Evolutionary conservation across 164 flowering plant genomes (phyloP).

Genomic region (Aristolochia californica): DNA sequence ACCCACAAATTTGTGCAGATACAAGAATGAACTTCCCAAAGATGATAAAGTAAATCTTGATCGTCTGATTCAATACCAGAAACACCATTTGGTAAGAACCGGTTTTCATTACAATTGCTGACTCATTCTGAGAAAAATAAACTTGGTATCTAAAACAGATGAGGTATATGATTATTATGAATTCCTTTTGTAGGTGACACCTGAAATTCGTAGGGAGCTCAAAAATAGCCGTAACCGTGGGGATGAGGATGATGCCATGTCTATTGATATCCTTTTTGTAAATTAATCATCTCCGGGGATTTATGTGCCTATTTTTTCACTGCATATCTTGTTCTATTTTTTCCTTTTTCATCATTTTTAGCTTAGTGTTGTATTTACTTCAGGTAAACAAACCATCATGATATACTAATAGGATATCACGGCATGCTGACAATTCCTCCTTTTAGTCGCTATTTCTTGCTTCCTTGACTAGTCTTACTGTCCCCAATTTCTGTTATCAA

Average conservation of each 20-base stretch:
- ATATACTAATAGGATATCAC: too few species aligned
- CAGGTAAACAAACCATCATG: not conserved
- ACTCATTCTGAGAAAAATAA: too few species aligned
- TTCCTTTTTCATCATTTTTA: not conserved
- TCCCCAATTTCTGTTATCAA: constrained; percentile 51
- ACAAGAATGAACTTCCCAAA: constrained; percentile 62
- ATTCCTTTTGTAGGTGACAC: constrained; percentile 54
- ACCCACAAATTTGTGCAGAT: constrained; percentile 30
- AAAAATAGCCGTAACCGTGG: constrained; percentile 73
- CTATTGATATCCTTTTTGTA: constrained; percentile 57
- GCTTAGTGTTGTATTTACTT: not conserved
- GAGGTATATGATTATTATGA: not conserved
- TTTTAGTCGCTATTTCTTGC: not conserved
- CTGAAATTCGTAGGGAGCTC: constrained; percentile 78
- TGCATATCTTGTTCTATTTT: not conserved
- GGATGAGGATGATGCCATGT: constrained; percentile 64
- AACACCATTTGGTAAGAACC: constrained; percentile 51
- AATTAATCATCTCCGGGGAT: not conserved
- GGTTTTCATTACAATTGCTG: too few species aligned
- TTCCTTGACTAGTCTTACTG: constrained; percentile 52
- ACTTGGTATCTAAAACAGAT: not conserved
- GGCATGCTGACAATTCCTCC: not conserved
- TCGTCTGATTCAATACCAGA: constrained; percentile 51
- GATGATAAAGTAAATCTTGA: constrained; percentile 65
- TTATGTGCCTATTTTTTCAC: not conserved